phyloP scores from a whole-genome alignment of 2,329 filamentous ascomycete species.

The Scedosporium aurantiacum region DNA sequence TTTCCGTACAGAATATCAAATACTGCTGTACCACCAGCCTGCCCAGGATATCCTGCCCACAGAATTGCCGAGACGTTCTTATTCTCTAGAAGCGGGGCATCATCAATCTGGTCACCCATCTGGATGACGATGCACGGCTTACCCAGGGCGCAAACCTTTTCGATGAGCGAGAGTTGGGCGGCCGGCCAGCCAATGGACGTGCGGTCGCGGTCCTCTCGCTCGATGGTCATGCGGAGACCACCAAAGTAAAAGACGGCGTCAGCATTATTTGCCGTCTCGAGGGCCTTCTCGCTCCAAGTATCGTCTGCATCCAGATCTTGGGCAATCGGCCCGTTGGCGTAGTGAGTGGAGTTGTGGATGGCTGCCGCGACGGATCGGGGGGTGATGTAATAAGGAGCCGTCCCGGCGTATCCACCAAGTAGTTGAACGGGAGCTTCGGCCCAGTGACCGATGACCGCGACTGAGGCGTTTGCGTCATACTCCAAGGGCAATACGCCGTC shows the following conservation, averaged over 20 bases:
- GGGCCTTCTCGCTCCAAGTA: constrained; percentile 20
- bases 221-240: constrained; percentile 41
- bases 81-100: constrained; percentile 33
- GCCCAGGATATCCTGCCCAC: constrained; percentile 50
- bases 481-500: constrained; percentile 36
- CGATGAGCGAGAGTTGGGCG: constrained; percentile 39
- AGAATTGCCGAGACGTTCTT: constrained; percentile 38
- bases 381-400: constrained; percentile 41
- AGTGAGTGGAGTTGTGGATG: constrained; percentile 25
- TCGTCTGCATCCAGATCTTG: constrained; percentile 17
- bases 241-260: constrained; percentile 44
- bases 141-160: constrained; percentile 20
- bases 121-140: constrained; percentile 43
- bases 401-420: constrained; percentile 18
- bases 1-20: constrained; percentile 41
- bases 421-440: constrained; percentile 13
- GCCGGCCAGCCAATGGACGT: constrained; percentile 38
- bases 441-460: constrained; percentile 24
- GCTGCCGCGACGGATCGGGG: constrained; percentile 40
- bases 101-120: constrained; percentile 42
- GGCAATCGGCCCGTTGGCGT: constrained; percentile 23
- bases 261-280: constrained; percentile 27
- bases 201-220: constrained; percentile 41
- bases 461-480: constrained; percentile 7
- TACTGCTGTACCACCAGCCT: constrained; percentile 45